Percentiles rank a stretch among this genome's conserved stretches.
Evolutionary conservation across 208 protist species (phyloP).

Genomic region (Acanthamoeba comandoni): DNA sequence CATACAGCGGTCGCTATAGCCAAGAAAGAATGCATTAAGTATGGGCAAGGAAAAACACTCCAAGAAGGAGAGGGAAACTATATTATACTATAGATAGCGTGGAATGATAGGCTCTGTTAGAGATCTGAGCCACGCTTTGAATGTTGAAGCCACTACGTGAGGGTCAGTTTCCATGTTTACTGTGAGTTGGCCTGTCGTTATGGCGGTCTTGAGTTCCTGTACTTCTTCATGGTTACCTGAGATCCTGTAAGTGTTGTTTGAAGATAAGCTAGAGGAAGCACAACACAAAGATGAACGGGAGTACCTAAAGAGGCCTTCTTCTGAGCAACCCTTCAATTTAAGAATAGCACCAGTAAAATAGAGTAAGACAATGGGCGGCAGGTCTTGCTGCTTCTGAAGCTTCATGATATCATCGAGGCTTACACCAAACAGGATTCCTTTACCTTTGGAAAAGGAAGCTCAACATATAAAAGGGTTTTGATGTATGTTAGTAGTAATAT

Average conservation of each 20-base stretch:
- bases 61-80: not conserved
- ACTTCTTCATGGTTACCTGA: too few relatives aligned
- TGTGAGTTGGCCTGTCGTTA: too few relatives aligned
- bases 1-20: too few relatives aligned
- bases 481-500: too few relatives aligned
- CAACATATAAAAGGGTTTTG: too few relatives aligned
- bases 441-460: not conserved
- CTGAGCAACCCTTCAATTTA: not conserved
- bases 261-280: too few relatives aligned
- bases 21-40: too few relatives aligned
- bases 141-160: slow-evolving; percentile 14
- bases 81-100: not conserved
- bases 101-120: slow-evolving; percentile 25
- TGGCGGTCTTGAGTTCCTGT: too few relatives aligned
- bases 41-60: too few relatives aligned
- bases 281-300: too few relatives aligned
- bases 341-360: not conserved
- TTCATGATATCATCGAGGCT: slow-evolving; percentile 2
- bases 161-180: slow-evolving; percentile 4
- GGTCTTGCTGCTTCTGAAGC: slow-evolving; percentile 12
- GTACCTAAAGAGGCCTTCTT: slow-evolving; percentile 12
- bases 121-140: slow-evolving; percentile 26
- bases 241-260: too few relatives aligned
- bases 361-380: not conserved
- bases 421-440: slow-evolving; percentile 5